Base-by-base conservation (phyloP, 2,329 filamentous ascomycete species). In the Claviceps citrina region DNA sequence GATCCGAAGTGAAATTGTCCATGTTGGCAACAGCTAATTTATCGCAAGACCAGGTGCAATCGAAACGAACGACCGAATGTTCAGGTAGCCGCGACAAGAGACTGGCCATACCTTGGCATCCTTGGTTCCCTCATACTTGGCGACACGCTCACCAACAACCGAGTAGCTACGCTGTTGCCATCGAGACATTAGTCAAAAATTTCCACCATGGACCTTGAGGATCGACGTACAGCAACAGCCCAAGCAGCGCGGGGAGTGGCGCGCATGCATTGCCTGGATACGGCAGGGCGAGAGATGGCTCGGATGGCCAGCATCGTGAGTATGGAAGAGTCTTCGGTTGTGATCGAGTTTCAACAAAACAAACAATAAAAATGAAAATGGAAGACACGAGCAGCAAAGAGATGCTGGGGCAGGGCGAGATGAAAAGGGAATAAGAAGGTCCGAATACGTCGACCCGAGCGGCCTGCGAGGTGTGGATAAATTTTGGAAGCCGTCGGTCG, bases 61-160 rank as follows among this genome's bases (percentile, higher is more conserved):
- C 18, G 13, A 31, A 26, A 32, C 12, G 28, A 39, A 10, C 2
- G 15, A 19, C 30, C 10, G n/a, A 32, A 3, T 20, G 34, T 25
- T 15, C 12, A 28, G 22, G 31, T 31, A 22, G 20, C 19, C n/a
- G 13, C 18, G 25, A 27, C 7, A 10, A 8, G 30, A 10, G 33
- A 34, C 1, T 20, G 27, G 47, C 68, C 81, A 62, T 78, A 91
- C 84, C 71, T 89, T 81, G 60, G 80, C 68, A 60, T 83, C 84
- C 70, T 93, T 95, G 60, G 76, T 73, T 53, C 89, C 91, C 57
- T 84, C 81, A 71, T 95, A 98, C 70, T 91, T 84, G 63, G 87
- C 91, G 55, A 96, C 86, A 54, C 75, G 75, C 31, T 83, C 76
- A 45, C 73, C 64, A 45, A 64, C 62, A 59, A 68, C 74, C 59